These are phyloP conservation scores for Mychonastes homosphaera DNA, from an alignment of 139 green algal genomes.

Conservation along the genomic window DNA sequence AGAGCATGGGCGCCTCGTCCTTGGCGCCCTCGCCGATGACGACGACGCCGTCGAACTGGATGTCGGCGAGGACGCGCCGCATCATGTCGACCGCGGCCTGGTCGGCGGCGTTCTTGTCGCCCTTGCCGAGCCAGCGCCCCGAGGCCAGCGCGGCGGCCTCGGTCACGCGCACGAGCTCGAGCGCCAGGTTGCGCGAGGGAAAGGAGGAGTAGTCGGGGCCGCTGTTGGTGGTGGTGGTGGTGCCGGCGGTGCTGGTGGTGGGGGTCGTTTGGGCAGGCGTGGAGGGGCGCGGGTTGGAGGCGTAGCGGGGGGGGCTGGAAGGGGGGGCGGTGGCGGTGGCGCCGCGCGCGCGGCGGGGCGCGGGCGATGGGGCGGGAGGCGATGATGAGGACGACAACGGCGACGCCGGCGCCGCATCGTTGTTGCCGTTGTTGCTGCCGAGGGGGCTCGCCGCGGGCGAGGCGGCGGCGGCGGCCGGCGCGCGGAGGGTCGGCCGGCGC, in stretches of 20 bases:
- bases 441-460: too few relatives aligned
- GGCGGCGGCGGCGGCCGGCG: too few relatives aligned
- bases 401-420: too few relatives aligned
- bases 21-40: constrained; percentile 80
- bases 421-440: too few relatives aligned
- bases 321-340: too few relatives aligned
- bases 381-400: too few relatives aligned
- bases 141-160: constrained; percentile 62
- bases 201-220: constrained; percentile 40
- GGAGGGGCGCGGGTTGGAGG: not conserved
- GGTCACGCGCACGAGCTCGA: constrained; percentile 75
- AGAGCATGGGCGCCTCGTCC: constrained; percentile 37
- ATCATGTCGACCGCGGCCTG: constrained; percentile 77
- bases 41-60: constrained; percentile 58
- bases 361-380: too few relatives aligned
- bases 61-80: constrained; percentile 32
- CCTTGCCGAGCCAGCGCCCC: constrained; percentile 52
- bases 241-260: not conserved
- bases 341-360: too few relatives aligned
- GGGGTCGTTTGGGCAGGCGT: not conserved
- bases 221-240: constrained; percentile 1
- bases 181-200: constrained; percentile 64
- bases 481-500: too few relatives aligned
- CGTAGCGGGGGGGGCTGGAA: not conserved
- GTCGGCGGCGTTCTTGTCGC: constrained; percentile 79